Conservation (phyloP, 371 early-diverging fungal genomes). For the Mucor plumbeus region DNA sequence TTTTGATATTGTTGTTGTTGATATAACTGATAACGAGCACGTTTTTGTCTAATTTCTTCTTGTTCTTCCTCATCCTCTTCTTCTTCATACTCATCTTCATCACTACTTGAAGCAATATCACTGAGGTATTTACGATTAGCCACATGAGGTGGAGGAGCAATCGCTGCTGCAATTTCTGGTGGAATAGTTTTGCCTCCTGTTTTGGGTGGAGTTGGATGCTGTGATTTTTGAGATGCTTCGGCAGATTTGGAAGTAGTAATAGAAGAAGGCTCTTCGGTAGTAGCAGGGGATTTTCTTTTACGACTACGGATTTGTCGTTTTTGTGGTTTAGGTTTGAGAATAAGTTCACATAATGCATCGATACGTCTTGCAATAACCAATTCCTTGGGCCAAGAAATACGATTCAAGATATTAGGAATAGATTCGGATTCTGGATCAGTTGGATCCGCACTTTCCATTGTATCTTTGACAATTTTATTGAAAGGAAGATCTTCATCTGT, state of each 20-base stretch:
- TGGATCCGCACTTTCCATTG: constrained; percentile 6
- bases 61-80: constrained; percentile 18
- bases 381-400: constrained; percentile 62
- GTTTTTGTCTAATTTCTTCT: constrained; percentile 11
- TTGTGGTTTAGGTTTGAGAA: constrained; percentile 49
- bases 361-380: constrained; percentile 59
- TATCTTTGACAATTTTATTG: constrained; percentile 31
- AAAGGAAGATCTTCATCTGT: constrained; percentile 63
- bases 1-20: constrained; percentile 6
- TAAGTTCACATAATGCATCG: constrained; percentile 58
- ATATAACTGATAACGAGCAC: constrained; percentile 18
- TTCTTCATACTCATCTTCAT: constrained; percentile 23
- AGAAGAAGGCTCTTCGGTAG: not conserved
- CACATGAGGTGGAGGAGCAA: constrained; percentile 10
- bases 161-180: constrained; percentile 11
- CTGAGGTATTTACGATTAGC: constrained; percentile 19
- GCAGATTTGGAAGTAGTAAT: not conserved
- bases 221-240: not conserved
- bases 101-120: constrained; percentile 26
- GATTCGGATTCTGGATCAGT: constrained; percentile 15
- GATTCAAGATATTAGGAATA: constrained; percentile 25
- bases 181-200: constrained; percentile 13
- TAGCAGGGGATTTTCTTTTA: constrained; percentile 16
- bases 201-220: not conserved
- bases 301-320: constrained; percentile 22